Conservation (phyloP, 257 asterid genomes). For the Solanum etuberosum region DNA sequence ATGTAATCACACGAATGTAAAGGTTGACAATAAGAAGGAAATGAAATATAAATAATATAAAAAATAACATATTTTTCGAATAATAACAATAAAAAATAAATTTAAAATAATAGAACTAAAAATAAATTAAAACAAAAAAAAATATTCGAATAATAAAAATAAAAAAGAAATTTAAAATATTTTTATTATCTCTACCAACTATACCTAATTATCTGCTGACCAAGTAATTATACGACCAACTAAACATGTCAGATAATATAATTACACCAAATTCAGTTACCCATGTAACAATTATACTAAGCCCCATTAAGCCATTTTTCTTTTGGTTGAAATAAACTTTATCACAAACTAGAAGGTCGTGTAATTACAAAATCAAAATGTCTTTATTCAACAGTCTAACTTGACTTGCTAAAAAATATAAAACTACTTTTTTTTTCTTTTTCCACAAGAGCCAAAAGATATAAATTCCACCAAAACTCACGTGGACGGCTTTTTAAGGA, state of each 20-base stretch:
- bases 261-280: background rate
- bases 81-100: too few species aligned
- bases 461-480: background rate
- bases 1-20: too few species aligned
- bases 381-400: background rate
- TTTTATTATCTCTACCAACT: too few species aligned
- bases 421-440: background rate
- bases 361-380: background rate
- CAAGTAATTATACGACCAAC: background rate
- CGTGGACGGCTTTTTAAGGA: background rate
- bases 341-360: background rate
- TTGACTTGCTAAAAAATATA: background rate
- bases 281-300: background rate
- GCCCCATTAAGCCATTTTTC: background rate
- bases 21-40: too few species aligned
- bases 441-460: background rate
- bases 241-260: too few species aligned
- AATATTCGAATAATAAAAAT: too few species aligned
- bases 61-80: too few species aligned
- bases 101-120: too few species aligned
- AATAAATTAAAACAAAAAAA: too few species aligned
- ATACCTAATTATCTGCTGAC: too few species aligned
- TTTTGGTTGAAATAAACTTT: background rate
- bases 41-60: too few species aligned
- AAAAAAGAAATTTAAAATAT: too few species aligned